Percentiles rank a stretch among this genome's conserved stretches.
Conservation (phyloP, 495 filamentous ascomycete species). For the Podospora pseudoanserina region DNA sequence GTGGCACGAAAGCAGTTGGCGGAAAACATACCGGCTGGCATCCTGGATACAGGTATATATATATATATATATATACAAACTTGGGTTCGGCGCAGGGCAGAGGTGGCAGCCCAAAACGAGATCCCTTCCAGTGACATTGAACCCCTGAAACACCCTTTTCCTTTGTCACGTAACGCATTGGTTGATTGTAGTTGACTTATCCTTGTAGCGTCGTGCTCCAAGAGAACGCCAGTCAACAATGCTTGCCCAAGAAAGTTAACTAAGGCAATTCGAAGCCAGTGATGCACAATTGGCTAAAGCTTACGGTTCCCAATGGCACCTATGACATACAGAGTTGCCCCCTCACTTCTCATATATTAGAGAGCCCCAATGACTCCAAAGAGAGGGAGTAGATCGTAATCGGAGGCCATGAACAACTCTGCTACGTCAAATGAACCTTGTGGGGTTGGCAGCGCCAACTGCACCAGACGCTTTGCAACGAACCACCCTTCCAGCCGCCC, state of each 20-base stretch:
- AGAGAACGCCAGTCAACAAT: no score
- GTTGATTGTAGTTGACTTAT: no score
- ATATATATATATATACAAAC: no score
- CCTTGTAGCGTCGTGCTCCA: no score
- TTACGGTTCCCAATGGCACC: neutral
- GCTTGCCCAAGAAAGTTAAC: neutral
- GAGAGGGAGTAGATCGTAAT: neutral
- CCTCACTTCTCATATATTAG: neutral
- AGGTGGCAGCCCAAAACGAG: no score
- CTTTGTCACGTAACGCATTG: no score
- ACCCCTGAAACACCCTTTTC: no score
- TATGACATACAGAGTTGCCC: neutral
- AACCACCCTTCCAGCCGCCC: neutral
- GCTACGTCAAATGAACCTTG: neutral
- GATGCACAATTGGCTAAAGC: neutral
- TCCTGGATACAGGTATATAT: no score
- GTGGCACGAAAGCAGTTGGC: no score
- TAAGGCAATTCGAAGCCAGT: neutral
- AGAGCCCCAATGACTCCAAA: neutral
- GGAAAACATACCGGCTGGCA: no score
- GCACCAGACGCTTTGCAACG: neutral
- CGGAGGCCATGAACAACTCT: neutral
- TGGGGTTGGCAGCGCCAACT: neutral
- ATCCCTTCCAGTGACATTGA: no score
- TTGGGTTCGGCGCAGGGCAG: no score